phyloP scores from a whole-genome alignment of 305 asterid genomes.

The Fraxinus dipetala region DNA sequence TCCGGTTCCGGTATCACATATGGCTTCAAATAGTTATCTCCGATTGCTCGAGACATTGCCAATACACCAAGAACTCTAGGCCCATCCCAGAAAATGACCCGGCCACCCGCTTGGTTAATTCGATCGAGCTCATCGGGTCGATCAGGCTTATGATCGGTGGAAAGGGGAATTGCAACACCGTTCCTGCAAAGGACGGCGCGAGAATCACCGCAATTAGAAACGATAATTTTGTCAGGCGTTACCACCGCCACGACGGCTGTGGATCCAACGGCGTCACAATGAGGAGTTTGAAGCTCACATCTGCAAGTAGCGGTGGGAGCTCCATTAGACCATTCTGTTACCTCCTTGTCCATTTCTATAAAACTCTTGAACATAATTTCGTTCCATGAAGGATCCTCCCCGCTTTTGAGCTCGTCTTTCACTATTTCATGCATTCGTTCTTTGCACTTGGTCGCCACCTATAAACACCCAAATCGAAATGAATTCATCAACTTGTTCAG shows the following conservation, averaged over 20 bases:
- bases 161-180: conserved; percentile 77
- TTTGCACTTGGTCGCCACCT: conserved; percentile 79
- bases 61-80: conserved; percentile 81
- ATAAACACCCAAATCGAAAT: not conserved
- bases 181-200: conserved; percentile 89
- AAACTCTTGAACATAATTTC: conserved; percentile 53
- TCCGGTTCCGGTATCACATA: conserved; percentile 82
- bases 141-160: conserved; percentile 91
- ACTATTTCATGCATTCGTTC: conserved; percentile 90
- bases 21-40: conserved; percentile 82
- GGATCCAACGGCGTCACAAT: conserved; percentile 94
- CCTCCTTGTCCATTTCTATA: conserved; percentile 67
- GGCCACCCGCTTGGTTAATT: conserved; percentile 83
- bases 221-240: conserved; percentile 64
- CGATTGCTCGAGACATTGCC: conserved; percentile 95
- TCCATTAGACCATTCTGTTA: conserved; percentile 36
- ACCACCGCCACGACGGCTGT: conserved; percentile 83
- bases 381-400: conserved; percentile 51
- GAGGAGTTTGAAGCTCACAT: conserved; percentile 80
- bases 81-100: conserved; percentile 92
- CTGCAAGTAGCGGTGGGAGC: conserved; percentile 53
- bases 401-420: conserved; percentile 42
- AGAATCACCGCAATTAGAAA: conserved; percentile 93
- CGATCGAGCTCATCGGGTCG: conserved; percentile 79
- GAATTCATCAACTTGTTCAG: not conserved